A percentile compares a stretch with the other conserved stretches of the same genome.
Evolutionary conservation across 2,329 filamentous ascomycete genomes (phyloP).

Genomic region (Cyphellophora attinorum): DNA sequence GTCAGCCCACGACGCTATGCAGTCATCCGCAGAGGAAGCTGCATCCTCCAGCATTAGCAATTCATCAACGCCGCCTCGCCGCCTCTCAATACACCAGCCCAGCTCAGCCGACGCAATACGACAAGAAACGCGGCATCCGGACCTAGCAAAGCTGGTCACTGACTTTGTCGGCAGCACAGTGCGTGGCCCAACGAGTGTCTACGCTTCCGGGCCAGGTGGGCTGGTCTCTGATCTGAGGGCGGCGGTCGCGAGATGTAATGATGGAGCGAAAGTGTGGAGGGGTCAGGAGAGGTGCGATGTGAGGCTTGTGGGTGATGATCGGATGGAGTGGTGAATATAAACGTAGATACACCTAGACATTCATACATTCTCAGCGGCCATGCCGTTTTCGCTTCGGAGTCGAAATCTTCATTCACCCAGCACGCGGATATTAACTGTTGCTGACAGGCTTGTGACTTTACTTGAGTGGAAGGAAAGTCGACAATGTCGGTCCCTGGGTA

Average conservation of each 20-base stretch:
- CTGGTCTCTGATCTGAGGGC: conserved; percentile 51
- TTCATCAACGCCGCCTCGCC: conserved; percentile 7
- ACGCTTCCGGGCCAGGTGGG: conserved; percentile 50
- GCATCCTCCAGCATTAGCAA: too few relatives aligned
- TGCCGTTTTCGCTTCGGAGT: too few relatives aligned
- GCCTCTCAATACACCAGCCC: conserved; percentile 10
- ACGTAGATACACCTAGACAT: too few relatives aligned
- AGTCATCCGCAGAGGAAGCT: conserved; percentile 19
- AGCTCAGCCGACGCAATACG: conserved; percentile 20
- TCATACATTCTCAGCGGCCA: too few relatives aligned
- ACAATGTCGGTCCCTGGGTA: too few relatives aligned
- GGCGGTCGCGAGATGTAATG: conserved; percentile 46
- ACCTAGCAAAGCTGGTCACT: conserved; percentile 37
- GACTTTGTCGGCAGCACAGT: conserved; percentile 40
- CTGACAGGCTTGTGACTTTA: too few relatives aligned
- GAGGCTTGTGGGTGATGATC: conserved; percentile 49
- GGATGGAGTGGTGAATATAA: conserved; percentile 36
- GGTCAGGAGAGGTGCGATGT: conserved; percentile 50
- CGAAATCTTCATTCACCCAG: too few relatives aligned
- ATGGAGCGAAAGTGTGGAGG: conserved; percentile 45
- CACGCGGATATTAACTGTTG: too few relatives aligned
- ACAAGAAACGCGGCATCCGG: conserved; percentile 31
- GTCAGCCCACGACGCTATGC: neutral
- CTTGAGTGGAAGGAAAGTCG: too few relatives aligned
- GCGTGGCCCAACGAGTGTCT: conserved; percentile 43